Evolutionary conservation across 2,329 filamentous ascomycete species (phyloP).

Genomic region (Fusarium musae): DNA sequence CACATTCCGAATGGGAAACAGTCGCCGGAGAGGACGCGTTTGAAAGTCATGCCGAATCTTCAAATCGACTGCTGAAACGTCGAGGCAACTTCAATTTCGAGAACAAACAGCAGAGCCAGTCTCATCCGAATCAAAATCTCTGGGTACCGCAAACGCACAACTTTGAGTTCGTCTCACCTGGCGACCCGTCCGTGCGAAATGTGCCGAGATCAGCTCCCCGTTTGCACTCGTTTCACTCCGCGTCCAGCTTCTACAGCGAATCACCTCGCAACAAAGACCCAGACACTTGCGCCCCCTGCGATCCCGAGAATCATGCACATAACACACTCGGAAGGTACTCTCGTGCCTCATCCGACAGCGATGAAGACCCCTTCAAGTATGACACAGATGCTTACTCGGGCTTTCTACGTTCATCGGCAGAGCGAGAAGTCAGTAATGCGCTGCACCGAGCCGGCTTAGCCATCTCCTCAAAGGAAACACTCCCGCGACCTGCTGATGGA

Average conservation of each 20-base stretch:
- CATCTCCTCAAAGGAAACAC: constrained; percentile 17
- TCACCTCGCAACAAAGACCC: constrained; percentile 6
- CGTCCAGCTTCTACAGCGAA: constrained; percentile 44
- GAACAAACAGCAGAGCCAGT: constrained; percentile 16
- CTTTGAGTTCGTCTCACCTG: constrained; percentile 25
- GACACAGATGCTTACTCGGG: constrained; percentile 53
- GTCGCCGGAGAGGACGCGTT: constrained; percentile 44
- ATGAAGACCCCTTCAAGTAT: constrained; percentile 59
- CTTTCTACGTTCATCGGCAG: constrained; percentile 52
- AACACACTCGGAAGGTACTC: constrained; percentile 36
- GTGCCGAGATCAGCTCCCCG: constrained; percentile 18
- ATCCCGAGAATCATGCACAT: background rate
- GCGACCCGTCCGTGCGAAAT: constrained; percentile 17
- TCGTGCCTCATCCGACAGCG: constrained; percentile 50
- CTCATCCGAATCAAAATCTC: background rate
- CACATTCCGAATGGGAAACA: constrained; percentile 48
- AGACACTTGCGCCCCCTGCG: background rate
- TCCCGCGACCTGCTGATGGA: constrained; percentile 6
- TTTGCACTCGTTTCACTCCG: constrained; percentile 43
- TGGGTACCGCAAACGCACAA: constrained; percentile 12
- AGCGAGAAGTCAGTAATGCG: constrained; percentile 57
- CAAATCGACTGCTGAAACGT: constrained; percentile 11
- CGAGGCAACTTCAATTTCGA: constrained; percentile 32
- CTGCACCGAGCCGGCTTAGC: constrained; percentile 48
- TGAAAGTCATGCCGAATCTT: constrained; percentile 12